phyloP scores from a whole-genome alignment of 371 early-diverging fungal genomes.

The Rhizopus stolonifer region DNA sequence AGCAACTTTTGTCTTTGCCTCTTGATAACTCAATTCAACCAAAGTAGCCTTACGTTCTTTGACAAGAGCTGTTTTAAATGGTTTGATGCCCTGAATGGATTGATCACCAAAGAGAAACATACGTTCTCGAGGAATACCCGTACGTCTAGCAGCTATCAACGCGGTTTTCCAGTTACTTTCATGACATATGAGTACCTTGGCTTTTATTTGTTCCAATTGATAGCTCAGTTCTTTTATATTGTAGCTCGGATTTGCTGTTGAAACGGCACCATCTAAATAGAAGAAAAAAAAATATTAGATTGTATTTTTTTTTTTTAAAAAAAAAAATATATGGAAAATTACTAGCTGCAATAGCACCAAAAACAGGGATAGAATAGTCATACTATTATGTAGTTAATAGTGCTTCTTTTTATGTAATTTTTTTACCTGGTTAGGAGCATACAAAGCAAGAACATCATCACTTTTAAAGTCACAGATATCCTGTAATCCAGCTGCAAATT shows the following conservation, averaged over 20 bases:
- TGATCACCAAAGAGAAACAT: conserved; percentile 65
- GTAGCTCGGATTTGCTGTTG: conserved; percentile 77
- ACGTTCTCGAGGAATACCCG: conserved; percentile 47
- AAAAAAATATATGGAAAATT: too few species aligned
- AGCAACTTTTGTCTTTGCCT: conserved; percentile 46
- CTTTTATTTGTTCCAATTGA: conserved; percentile 69
- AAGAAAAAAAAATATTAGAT: not conserved
- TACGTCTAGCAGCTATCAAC: conserved; percentile 53
- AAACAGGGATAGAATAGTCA: conserved; percentile 37
- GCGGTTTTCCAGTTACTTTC: conserved; percentile 48
- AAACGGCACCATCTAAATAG: conserved; percentile 57
- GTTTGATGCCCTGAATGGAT: conserved; percentile 36
- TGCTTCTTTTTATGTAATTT: too few species aligned
- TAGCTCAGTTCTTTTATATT: conserved; percentile 70
- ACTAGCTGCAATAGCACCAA: conserved; percentile 45
- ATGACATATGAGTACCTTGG: conserved; percentile 57
- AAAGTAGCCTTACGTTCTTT: conserved; percentile 15
- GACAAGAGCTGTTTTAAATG: conserved; percentile 23
- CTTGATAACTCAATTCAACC: conserved; percentile 23
- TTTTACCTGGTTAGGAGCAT: conserved; percentile 70
- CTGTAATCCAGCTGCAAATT: conserved; percentile 74
- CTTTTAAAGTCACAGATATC: conserved; percentile 52
- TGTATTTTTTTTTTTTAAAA: not conserved
- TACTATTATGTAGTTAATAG: too few species aligned
- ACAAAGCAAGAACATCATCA: conserved; percentile 70